Percentiles rank a stretch among this genome's conserved stretches.
phyloP scores from a whole-genome alignment of 306 rosid species.

The Cicer chorassanicum region DNA sequence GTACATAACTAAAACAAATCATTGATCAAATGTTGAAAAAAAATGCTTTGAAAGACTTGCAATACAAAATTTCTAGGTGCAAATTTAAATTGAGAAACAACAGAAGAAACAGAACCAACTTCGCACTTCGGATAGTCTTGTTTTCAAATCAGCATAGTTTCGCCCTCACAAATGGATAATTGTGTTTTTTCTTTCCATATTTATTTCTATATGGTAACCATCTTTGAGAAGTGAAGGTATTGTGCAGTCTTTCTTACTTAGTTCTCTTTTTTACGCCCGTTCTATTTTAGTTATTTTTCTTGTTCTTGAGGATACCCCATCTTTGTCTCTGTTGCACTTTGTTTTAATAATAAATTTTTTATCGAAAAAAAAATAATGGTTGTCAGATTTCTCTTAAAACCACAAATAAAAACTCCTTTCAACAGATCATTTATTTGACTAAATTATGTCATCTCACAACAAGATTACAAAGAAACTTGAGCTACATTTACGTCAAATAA shows the following conservation, averaged over 20 bases:
- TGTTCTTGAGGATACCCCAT: neutral
- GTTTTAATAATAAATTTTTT: neutral
- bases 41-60: neutral
- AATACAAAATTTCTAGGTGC: neutral
- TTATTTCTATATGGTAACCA: neutral
- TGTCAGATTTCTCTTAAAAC: slow-evolving; percentile 4
- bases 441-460: neutral
- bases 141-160: neutral
- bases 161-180: neutral
- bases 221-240: neutral
- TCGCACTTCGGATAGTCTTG: neutral
- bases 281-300: neutral
- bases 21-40: neutral
- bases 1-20: neutral
- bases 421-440: neutral
- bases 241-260: neutral
- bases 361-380: neutral
- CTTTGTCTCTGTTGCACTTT: neutral
- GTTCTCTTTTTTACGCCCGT: neutral
- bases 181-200: neutral
- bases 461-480: slow-evolving; percentile 1
- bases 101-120: neutral
- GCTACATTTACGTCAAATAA: neutral
- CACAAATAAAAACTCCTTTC: slow-evolving; percentile 18
- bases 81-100: neutral